A percentile compares a stretch with the other conserved stretches of the same genome.
These are phyloP conservation scores for Raffaelea ambrosiae DNA, from an alignment of 2,329 filamentous ascomycete species.

Conservation along the genomic window DNA sequence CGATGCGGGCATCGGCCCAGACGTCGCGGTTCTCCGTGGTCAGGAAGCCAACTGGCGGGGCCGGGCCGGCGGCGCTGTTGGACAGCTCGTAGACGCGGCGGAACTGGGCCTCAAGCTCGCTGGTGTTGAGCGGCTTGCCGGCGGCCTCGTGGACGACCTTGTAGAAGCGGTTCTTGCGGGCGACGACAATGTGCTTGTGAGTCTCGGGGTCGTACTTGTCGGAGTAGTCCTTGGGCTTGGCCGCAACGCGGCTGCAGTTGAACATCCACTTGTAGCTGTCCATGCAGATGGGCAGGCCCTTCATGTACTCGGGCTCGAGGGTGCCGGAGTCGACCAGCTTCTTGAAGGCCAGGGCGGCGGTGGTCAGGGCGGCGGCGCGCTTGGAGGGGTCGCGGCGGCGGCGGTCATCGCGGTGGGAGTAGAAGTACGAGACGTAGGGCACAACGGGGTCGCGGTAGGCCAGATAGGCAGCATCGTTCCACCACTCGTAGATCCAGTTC, in stretches of 20 bases:
- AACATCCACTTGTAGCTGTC: slow-evolving; percentile 99
- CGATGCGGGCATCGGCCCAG: slow-evolving; percentile 76
- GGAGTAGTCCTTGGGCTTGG: slow-evolving; percentile 72
- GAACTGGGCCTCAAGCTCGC: slow-evolving; percentile 88
- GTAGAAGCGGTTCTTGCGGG: slow-evolving; percentile 97
- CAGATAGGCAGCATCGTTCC: slow-evolving; percentile 92
- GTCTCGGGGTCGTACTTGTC: slow-evolving; percentile 63
- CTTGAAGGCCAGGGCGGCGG: slow-evolving; percentile 86
- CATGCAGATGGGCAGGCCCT: slow-evolving; percentile 95
- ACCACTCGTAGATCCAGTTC: slow-evolving; percentile 98
- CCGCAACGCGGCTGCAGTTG: slow-evolving; percentile 80
- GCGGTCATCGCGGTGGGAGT: slow-evolving; percentile 92
- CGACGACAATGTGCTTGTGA: slow-evolving; percentile 79
- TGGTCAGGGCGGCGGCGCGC: slow-evolving; percentile 84
- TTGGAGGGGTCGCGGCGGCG: slow-evolving; percentile 80
- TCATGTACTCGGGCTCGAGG: slow-evolving; percentile 97
- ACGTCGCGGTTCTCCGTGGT: slow-evolving; percentile 90
- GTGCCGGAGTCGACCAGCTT: slow-evolving; percentile 73
- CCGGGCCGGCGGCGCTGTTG: slow-evolving; percentile 35
- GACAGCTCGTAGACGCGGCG: slow-evolving; percentile 72
- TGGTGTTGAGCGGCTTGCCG: slow-evolving; percentile 77
- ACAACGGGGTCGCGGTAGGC: slow-evolving; percentile 91
- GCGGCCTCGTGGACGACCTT: slow-evolving; percentile 76
- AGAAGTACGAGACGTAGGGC: slow-evolving; percentile 98
- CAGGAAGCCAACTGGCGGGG: slow-evolving; percentile 70